phyloP scores from a whole-genome alignment of 441 rosid species.

The Corymbia citriodora region DNA sequence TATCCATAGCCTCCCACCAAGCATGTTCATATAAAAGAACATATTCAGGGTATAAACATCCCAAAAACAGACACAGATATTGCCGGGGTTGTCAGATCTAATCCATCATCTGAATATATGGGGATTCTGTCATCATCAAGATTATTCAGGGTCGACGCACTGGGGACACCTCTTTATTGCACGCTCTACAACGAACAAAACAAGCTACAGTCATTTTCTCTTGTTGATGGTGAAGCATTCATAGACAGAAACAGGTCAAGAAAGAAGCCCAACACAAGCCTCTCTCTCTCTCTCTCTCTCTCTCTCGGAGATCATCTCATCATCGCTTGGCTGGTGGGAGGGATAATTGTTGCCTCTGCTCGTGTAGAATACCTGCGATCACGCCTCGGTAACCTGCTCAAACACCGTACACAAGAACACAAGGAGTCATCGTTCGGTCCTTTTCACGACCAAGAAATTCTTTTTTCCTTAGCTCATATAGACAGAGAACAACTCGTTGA shows the following conservation, averaged over 20 bases:
- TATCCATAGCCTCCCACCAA: neutral
- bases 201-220: neutral
- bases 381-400: neutral
- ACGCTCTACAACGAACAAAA: neutral
- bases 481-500: neutral
- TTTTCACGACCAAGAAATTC: neutral
- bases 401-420: neutral
- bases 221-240: neutral
- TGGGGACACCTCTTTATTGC: too few relatives aligned
- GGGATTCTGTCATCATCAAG: neutral
- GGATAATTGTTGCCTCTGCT: neutral
- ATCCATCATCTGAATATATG: neutral
- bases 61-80: neutral
- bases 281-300: neutral
- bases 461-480: neutral
- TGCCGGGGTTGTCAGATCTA: neutral
- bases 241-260: neutral
- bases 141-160: neutral
- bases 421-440: neutral
- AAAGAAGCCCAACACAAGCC: neutral
- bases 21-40: neutral
- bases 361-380: neutral
- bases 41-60: neutral
- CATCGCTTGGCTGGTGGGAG: neutral
- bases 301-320: neutral